phyloP scores from a whole-genome alignment of 2,329 filamentous ascomycete genomes.

The Blastomyces emzantsi region DNA sequence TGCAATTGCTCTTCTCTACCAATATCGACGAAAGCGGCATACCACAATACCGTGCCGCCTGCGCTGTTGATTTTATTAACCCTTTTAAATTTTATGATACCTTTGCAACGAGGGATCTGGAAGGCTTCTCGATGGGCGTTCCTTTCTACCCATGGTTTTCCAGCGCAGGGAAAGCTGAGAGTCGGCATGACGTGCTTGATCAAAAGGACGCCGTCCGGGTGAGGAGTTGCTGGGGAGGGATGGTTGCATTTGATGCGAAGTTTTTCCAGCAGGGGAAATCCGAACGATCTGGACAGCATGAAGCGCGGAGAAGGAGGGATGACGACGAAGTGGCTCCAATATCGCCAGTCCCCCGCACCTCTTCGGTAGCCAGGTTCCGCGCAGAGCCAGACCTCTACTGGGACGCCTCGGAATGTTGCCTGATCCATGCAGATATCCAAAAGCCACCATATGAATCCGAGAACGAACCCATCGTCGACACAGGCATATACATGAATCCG shows the following conservation, averaged over 20 bases:
- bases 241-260: slow-evolving; percentile 47
- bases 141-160: slow-evolving; percentile 68
- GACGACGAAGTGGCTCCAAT: slow-evolving; percentile 1
- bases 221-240: slow-evolving; percentile 68
- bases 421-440: slow-evolving; percentile 45
- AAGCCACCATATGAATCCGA: slow-evolving; percentile 22
- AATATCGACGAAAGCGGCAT: slow-evolving; percentile 46
- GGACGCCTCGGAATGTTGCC: slow-evolving; percentile 58
- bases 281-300: not conserved
- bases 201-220: slow-evolving; percentile 56
- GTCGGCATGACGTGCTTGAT: slow-evolving; percentile 53
- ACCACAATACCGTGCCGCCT: slow-evolving; percentile 57
- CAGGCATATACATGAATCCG: slow-evolving; percentile 64
- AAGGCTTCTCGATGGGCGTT: slow-evolving; percentile 59
- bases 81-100: slow-evolving; percentile 70
- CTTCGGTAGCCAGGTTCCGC: slow-evolving; percentile 46
- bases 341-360: slow-evolving; percentile 21
- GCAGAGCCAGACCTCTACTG: slow-evolving; percentile 51
- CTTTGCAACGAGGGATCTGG: slow-evolving; percentile 61
- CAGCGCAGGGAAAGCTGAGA: slow-evolving; percentile 40
- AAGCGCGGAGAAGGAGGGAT: slow-evolving; percentile 9
- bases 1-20: slow-evolving; percentile 54
- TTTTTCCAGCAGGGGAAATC: slow-evolving; percentile 31
- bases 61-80: slow-evolving; percentile 65
- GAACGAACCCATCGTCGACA: slow-evolving; percentile 32